These are phyloP conservation scores for Candida germanica DNA, from an alignment of 805 yeast species.

Conservation along the genomic window DNA sequence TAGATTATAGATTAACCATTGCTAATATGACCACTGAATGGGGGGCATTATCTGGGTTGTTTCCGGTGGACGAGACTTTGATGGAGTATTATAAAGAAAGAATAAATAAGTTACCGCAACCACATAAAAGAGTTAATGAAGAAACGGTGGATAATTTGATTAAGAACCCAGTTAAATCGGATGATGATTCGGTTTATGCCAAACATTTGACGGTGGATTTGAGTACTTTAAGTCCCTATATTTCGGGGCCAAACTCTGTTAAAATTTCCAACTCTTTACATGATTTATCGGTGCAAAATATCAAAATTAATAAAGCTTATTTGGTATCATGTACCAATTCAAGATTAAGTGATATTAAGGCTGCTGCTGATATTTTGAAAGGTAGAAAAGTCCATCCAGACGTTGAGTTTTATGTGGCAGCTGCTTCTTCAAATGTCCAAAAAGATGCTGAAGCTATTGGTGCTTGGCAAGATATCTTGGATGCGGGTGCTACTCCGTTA, in stretches of 20 bases:
- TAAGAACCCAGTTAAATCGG: constrained; percentile 50
- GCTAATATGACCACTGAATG: constrained; percentile 99
- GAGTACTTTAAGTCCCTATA: constrained; percentile 75
- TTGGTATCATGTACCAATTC: constrained; percentile 98
- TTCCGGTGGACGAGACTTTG: constrained; percentile 88
- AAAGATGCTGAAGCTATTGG: constrained; percentile 87
- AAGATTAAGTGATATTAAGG: constrained; percentile 84
- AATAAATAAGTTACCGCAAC: constrained; percentile 58
- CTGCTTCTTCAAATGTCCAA: constrained; percentile 93
- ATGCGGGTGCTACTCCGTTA: constrained; percentile 90
- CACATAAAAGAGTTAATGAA: constrained; percentile 80
- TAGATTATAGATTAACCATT: constrained; percentile 85
- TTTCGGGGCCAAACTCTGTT: constrained; percentile 97
- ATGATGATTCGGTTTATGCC: constrained; percentile 79
- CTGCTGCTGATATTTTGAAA: constrained; percentile 86
- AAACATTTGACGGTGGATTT: constrained; percentile 83
- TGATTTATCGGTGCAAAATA: constrained; percentile 66
- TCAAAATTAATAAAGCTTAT: constrained; percentile 89
- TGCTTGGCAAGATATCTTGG: constrained; percentile 85
- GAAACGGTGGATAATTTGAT: constrained; percentile 53
- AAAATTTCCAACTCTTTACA: constrained; percentile 80
- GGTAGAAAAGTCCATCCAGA: constrained; percentile 83
- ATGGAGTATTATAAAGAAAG: constrained; percentile 71
- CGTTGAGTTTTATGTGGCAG: constrained; percentile 95
- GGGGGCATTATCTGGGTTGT: constrained; percentile 96